Evolutionary conservation across 2,329 filamentous ascomycete species (phyloP).

Genomic region (Aspergillus transmontanensis): DNA sequence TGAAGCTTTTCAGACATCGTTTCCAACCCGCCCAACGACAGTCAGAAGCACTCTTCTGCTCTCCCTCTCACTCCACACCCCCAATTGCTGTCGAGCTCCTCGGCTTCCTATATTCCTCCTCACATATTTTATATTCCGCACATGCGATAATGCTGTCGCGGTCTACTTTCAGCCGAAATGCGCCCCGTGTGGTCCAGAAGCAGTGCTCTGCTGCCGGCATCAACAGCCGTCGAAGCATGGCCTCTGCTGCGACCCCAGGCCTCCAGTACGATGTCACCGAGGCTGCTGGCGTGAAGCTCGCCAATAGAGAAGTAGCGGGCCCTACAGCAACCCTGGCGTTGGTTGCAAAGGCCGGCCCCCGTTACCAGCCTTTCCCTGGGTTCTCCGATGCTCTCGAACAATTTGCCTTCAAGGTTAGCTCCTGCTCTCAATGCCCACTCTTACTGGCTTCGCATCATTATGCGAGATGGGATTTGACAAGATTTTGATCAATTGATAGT

Average conservation of each 20-base stretch:
- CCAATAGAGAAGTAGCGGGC: slow-evolving; percentile 83
- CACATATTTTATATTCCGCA: slow-evolving; percentile 56
- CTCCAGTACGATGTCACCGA: slow-evolving; percentile 88
- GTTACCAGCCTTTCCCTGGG: slow-evolving; percentile 88
- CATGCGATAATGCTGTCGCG: slow-evolving; percentile 68
- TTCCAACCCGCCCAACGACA: slow-evolving; percentile 31
- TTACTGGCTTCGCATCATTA: not conserved
- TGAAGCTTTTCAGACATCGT: slow-evolving; percentile 46
- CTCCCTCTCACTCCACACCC: slow-evolving; percentile 29
- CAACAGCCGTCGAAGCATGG: slow-evolving; percentile 62
- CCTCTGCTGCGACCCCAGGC: slow-evolving; percentile 68
- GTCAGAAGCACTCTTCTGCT: slow-evolving; percentile 30
- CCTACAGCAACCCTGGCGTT: slow-evolving; percentile 89
- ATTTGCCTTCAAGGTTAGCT: slow-evolving; percentile 91
- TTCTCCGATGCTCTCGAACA: slow-evolving; percentile 87
- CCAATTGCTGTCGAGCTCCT: slow-evolving; percentile 43
- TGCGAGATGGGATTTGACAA: slow-evolving; percentile 15
- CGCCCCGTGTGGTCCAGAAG: slow-evolving; percentile 63
- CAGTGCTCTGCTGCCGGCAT: slow-evolving; percentile 58
- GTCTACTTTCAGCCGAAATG: slow-evolving; percentile 65
- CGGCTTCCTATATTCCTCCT: slow-evolving; percentile 35
- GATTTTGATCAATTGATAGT: slow-evolving; percentile 57
- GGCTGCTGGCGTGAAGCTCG: slow-evolving; percentile 86
- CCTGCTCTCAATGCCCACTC: slow-evolving; percentile 24
- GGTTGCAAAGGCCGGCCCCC: slow-evolving; percentile 90